Evolutionary conservation across 805 yeast genomes (phyloP).

Genomic region (Starmerella apis): DNA sequence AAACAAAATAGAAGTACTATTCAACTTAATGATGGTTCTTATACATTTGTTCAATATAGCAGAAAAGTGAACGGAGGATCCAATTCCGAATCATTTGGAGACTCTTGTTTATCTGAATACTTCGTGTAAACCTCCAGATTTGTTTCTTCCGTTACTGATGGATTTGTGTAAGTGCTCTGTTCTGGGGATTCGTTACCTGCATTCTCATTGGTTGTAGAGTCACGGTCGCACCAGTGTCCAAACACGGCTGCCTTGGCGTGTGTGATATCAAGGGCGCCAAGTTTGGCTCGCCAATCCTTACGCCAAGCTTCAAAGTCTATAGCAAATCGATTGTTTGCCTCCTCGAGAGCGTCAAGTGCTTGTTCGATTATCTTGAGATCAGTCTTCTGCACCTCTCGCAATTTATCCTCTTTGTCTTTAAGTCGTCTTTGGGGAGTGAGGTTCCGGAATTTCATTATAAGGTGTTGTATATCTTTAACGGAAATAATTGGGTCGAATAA

Average conservation of each 20-base stretch:
- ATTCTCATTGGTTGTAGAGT: background rate
- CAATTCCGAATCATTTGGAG: background rate
- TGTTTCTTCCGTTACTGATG: background rate
- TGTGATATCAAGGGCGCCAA: background rate
- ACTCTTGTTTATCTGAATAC: background rate
- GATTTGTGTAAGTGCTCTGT: background rate
- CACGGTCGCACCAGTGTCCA: background rate
- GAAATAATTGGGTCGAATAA: too few relatives aligned
- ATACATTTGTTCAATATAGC: background rate
- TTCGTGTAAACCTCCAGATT: background rate
- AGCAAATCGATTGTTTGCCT: conserved; percentile 1
- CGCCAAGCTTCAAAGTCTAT: conserved; percentile 4
- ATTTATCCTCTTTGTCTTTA: background rate
- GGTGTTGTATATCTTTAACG: background rate
- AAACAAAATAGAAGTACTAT: too few relatives aligned
- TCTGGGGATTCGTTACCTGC: background rate
- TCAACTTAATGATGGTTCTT: too few relatives aligned
- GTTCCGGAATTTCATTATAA: background rate
- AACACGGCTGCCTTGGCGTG: background rate
- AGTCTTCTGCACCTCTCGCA: background rate
- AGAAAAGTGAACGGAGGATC: background rate
- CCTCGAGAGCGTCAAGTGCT: conserved; percentile 7
- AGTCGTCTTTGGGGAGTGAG: background rate
- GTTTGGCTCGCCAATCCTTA: conserved; percentile 2
- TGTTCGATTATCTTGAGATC: conserved; percentile 1